Percentiles rank a stretch among this genome's conserved stretches.
phyloP scores from a whole-genome alignment of 768 basidiomycete genomes.

The Tricholoma matsutake region DNA sequence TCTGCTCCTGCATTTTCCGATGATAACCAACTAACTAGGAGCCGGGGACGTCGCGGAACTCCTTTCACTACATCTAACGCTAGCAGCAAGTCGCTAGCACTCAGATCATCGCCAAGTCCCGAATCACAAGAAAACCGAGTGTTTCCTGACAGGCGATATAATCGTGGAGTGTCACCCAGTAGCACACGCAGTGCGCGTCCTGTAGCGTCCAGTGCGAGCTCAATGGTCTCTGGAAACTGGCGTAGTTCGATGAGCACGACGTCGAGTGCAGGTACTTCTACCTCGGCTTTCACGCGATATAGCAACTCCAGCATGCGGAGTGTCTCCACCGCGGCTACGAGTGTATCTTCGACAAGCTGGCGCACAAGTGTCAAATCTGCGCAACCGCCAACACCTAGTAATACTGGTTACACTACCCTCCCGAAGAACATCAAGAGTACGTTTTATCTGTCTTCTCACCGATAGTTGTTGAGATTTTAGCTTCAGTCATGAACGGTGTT shows the following conservation, averaged over 20 bases:
- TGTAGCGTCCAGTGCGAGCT: conserved; percentile 56
- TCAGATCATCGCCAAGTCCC: conserved; percentile 24
- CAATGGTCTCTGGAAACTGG: conserved; percentile 70
- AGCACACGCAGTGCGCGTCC: conserved; percentile 54
- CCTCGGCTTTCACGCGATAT: conserved; percentile 74
- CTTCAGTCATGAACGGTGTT: conserved; percentile 68
- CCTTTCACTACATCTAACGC: conserved; percentile 11
- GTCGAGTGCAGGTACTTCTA: conserved; percentile 65
- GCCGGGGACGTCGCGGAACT: conserved; percentile 41
- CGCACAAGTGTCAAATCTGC: conserved; percentile 46
- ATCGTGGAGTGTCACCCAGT: conserved; percentile 57
- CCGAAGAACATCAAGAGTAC: conserved; percentile 83
- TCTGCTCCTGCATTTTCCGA: conserved; percentile 26
- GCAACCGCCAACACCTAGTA: conserved; percentile 23
- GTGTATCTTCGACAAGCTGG: conserved; percentile 74
- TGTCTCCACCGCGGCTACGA: conserved; percentile 78
- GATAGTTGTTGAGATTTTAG: conserved; percentile 9
- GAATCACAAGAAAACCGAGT: conserved; percentile 32
- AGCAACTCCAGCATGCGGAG: conserved; percentile 74
- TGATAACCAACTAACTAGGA: conserved; percentile 45
- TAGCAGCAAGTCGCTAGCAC: conserved; percentile 15
- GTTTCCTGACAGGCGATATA: conserved; percentile 29
- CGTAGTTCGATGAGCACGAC: conserved; percentile 72
- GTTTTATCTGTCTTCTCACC: conserved; percentile 26
- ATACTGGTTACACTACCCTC: conserved; percentile 30